Evolutionary conservation across 2,329 filamentous ascomycete genomes (phyloP), one percentile per base, ranked within the genome.

Genomic region (Leptoxyphium fumago): DNA sequence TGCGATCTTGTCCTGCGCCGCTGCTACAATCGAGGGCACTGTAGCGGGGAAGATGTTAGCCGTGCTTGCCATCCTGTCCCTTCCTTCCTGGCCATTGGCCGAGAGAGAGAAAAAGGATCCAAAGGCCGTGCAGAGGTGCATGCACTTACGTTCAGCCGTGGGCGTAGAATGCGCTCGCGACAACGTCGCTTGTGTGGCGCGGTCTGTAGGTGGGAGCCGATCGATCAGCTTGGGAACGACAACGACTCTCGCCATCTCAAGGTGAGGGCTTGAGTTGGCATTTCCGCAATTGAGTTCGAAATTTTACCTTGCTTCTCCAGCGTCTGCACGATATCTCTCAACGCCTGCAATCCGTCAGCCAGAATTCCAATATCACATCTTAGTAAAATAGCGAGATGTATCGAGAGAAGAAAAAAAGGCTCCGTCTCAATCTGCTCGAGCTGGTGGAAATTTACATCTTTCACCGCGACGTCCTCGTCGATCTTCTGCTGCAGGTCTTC

Each of bases 141-240:
- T 11, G 21, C 15, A 66, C 75, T 58, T 61, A 82, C 79, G 61
- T 40, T 78, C 67, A 45, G 69, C 62, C 18, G 79, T 75, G 10
- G 85, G 80, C 4, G 87, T 94, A 2, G 88, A 91, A 65, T 98
- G 91, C 41, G 91, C 85, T 59, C 85, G 75, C 32, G 89, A 91
- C 42, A 96, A 75, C 43, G 88, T 75, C 39, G 88, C 86, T 57
- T 89, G 84, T 17, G 82, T 81, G 48, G 78, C 79, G 55, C 84
- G 78, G 50, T 84, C 83, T 75, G 46, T 17, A 14, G 38, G 11
- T 5, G 13, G 5, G 18, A 21, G n/a, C 8, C 8, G 15, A 21
- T 41, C 10, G 32, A 15, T 36, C 32, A 36, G 15, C 32, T 15
- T 7, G 21, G 21, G 21, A 26, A 26, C 21, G 21, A 26, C 21